A percentile compares a stretch with the other conserved stretches of the same genome.
Evolutionary conservation across 257 asterid species (phyloP).

Genomic region (Solanum ahanhuiri): DNA sequence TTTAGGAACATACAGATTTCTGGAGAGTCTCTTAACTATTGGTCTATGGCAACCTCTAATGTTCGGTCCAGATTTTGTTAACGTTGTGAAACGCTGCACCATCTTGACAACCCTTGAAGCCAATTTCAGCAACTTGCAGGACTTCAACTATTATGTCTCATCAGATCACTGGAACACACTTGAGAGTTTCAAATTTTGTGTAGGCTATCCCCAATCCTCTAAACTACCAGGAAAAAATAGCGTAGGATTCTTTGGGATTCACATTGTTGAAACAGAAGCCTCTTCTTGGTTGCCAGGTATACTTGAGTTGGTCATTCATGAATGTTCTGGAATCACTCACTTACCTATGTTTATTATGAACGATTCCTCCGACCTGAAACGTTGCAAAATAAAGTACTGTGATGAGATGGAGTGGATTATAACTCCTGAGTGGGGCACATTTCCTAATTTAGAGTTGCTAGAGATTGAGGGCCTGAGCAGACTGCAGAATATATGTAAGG

Average conservation of each 20-base stretch:
- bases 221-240: constrained; percentile 4
- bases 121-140: constrained; percentile 7
- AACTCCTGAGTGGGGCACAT: neutral
- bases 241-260: constrained; percentile 4
- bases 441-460: constrained; percentile 13
- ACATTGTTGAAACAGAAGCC: neutral
- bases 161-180: constrained; percentile 15
- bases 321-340: constrained; percentile 4
- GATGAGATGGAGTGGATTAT: constrained; percentile 13
- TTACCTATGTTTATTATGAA: constrained; percentile 5
- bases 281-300: constrained; percentile 2
- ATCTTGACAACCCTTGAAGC: constrained; percentile 13
- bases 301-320: constrained; percentile 9
- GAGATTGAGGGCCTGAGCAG: constrained; percentile 12
- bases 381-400: neutral
- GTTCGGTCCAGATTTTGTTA: neutral
- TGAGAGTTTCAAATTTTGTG: constrained; percentile 13
- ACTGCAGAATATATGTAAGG: neutral
- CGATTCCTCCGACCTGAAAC: constrained; percentile 1
- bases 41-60: neutral
- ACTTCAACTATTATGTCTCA: neutral
- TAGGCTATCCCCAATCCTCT: constrained; percentile 10
- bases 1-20: constrained; percentile 1
- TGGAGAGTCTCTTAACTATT: constrained; percentile 12
- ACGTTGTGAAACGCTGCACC: neutral